A percentile compares a stretch with the other conserved stretches of the same genome.
phyloP scores from a whole-genome alignment of 2,329 filamentous ascomycete genomes.

The Dryadomyces quercivorus region DNA sequence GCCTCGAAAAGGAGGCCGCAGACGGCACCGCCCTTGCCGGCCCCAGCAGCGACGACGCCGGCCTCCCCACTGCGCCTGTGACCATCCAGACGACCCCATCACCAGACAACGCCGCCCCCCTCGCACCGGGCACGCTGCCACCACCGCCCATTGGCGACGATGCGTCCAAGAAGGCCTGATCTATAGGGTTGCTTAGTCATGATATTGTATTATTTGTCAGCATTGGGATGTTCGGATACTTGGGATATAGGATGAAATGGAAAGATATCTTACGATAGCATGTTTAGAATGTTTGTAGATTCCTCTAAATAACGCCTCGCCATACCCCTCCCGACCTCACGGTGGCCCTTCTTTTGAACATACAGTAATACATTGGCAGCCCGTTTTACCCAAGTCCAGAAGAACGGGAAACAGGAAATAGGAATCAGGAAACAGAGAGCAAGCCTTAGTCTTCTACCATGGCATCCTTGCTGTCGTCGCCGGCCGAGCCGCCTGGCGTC shows the following conservation, averaged over 20 bases:
- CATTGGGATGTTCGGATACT: neutral
- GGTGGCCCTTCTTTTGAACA: neutral
- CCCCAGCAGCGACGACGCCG: neutral
- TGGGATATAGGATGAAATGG: neutral
- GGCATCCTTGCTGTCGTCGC: neutral
- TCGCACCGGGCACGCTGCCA: neutral
- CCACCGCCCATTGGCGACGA: slow-evolving; percentile 6
- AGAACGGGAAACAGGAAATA: neutral
- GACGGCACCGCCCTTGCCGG: neutral
- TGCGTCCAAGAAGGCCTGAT: neutral
- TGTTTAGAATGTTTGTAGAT: neutral
- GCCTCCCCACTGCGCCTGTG: neutral
- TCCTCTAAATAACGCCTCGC: neutral
- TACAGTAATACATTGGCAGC: neutral
- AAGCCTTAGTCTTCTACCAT: neutral
- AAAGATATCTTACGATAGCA: neutral
- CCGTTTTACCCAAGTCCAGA: neutral
- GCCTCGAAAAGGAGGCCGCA: slow-evolving; percentile 42
- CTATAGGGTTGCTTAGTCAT: neutral
- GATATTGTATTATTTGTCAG: neutral
- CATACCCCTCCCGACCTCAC: neutral
- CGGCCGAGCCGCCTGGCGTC: neutral
- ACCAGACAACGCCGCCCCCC: neutral
- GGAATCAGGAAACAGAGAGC: neutral
- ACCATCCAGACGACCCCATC: neutral